Conservation (phyloP, 176 grass and related monocot species). For the Triticum urartu region DNA sequence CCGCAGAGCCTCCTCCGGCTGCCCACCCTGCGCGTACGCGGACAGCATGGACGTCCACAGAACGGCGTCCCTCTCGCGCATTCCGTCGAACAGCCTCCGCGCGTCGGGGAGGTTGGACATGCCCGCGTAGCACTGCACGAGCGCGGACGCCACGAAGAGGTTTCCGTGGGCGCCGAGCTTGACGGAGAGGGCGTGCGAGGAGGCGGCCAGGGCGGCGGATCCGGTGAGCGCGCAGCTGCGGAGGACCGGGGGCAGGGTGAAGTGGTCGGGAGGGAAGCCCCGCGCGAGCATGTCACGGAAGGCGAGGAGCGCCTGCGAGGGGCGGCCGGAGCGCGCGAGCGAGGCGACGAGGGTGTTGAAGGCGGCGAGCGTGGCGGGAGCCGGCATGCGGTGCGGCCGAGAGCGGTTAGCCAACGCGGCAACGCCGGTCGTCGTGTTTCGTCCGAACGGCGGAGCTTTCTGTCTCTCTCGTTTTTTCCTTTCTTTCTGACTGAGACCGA, state of each 20-base stretch:
- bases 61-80: constrained; percentile 55
- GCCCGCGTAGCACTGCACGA: constrained; percentile 42
- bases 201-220: constrained; percentile 21
- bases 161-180: constrained; percentile 44
- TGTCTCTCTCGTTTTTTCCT: no score
- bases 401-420: not conserved
- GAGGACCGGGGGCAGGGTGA: constrained; percentile 63
- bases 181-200: constrained; percentile 51
- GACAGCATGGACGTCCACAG: constrained; percentile 83
- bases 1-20: constrained; percentile 38
- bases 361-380: constrained; percentile 27
- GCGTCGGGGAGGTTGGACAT: constrained; percentile 46
- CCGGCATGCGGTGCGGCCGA: constrained; percentile 28
- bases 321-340: constrained; percentile 47
- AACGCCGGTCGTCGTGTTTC: not conserved
- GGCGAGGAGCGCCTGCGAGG: constrained; percentile 35
- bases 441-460: not conserved
- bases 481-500: no score
- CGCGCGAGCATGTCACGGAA: constrained; percentile 52
- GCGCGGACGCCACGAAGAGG: constrained; percentile 58
- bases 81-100: constrained; percentile 62
- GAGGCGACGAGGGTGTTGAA: constrained; percentile 54
- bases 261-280: constrained; percentile 40
- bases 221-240: constrained; percentile 47
- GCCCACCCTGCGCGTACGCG: constrained; percentile 48